Base-by-base conservation (phyloP, 345 rosid genomes). In the Toxicodendron radicans region DNA sequence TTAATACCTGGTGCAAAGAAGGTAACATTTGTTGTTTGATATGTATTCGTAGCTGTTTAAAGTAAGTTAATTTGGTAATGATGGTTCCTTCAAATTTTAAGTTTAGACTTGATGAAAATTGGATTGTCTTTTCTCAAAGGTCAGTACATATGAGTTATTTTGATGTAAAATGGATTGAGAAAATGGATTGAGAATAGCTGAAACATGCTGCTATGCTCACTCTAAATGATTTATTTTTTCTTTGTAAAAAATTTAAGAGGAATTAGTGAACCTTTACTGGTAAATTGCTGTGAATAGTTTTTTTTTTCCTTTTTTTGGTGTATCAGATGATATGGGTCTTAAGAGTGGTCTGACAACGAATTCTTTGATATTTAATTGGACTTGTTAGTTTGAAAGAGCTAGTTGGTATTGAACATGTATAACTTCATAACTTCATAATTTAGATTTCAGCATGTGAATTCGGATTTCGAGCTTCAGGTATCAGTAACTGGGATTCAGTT, bases 1-100 rank as follows among this genome's bases (percentile, higher is more conserved):
- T 73, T 88, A 4, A 65, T 88, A 1, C 91, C 91, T 33, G 78
- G 76, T 71, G 69, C 81, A 6, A 72, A 65, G 49, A 85, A 85
- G 91, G 91, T 87, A 68, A 63, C 4, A 2, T 9, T 46, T 30
- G 27, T 4, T 56, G 43, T 71, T 71, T 70, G 18, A 3, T 68
- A 18, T 4, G 46, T 52, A 5, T 49, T 23, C 5, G 27, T 48
- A 0, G 5, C 23, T 23, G 7, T 48, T 51, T 52, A 52, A 9
- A 18, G n/a, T 13, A 48, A 48, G 3, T 67, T 32, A 20, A 11
- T 24, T 18, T 27, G 61, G 12, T 54, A 17, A 35, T 33, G 20
- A 5, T 11, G 41, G 51, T 70, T 12, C 6, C 64, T 23, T 57
- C 20, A 2, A 24, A 5, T 59, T 23, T 59, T 58, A 35, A 38